phyloP scores from a whole-genome alignment of 2,329 filamentous ascomycete species.

The Talaromyces funiculosus region DNA sequence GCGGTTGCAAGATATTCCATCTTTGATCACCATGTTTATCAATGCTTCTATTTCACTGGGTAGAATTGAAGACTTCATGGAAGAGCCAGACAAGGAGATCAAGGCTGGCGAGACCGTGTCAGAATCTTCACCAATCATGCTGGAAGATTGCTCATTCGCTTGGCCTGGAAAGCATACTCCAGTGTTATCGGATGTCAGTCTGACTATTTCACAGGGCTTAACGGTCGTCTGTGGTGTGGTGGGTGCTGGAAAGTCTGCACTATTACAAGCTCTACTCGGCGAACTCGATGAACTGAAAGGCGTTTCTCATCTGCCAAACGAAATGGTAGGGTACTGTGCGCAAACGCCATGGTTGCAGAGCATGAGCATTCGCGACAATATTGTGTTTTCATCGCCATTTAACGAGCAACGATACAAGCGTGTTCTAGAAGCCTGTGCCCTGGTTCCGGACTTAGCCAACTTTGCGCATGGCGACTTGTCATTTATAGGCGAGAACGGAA shows the following conservation, averaged over 20 bases:
- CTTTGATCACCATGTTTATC: slow-evolving; percentile 67
- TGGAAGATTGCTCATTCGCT: slow-evolving; percentile 65
- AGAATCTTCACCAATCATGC: slow-evolving; percentile 28
- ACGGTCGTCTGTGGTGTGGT: slow-evolving; percentile 61
- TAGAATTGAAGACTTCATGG: slow-evolving; percentile 81
- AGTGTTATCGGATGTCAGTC: slow-evolving; percentile 50
- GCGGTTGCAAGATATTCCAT: slow-evolving; percentile 68
- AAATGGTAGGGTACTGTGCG: slow-evolving; percentile 58
- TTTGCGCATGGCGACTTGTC: slow-evolving; percentile 61
- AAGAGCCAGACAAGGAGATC: slow-evolving; percentile 74
- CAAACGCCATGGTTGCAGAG: slow-evolving; percentile 65
- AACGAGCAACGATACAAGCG: slow-evolving; percentile 64
- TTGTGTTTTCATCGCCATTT: slow-evolving; percentile 59
- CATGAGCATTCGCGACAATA: slow-evolving; percentile 65
- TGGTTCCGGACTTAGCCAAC: slow-evolving; percentile 56
- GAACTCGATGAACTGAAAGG: slow-evolving; percentile 53
- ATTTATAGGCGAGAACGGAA: slow-evolving; percentile 56
- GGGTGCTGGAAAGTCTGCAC: slow-evolving; percentile 58
- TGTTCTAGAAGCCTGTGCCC: slow-evolving; percentile 60
- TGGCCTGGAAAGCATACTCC: slow-evolving; percentile 65
- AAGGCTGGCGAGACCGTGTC: slow-evolving; percentile 36
- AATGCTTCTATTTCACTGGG: slow-evolving; percentile 78
- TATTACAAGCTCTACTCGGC: slow-evolving; percentile 55
- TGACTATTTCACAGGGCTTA: slow-evolving; percentile 52
- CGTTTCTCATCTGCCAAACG: slow-evolving; percentile 48